Base-by-base conservation (phyloP, 1,284 basidiomycete species). In the Phlebopus sp. region DNA sequence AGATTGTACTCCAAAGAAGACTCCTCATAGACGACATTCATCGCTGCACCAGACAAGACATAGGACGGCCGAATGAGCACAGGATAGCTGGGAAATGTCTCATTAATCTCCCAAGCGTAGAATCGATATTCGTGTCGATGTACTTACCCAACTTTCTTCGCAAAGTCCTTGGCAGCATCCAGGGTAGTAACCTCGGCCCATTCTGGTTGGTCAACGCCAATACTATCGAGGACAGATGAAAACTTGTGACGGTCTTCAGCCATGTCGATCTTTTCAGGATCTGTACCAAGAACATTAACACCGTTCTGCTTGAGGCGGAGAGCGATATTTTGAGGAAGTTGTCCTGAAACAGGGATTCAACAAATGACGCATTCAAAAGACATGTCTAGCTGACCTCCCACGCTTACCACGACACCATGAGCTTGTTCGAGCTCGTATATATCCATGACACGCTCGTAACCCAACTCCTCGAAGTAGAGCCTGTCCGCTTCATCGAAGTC, bases 181-280 rank as follows among this genome's bases (percentile, higher is more conserved):
- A 99, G 76, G 37, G 84, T 90, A 2, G 90, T 88, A 31, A 91
- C 93, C 68, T 99, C 97, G 25, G 81, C 77, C 97, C 97, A 99
- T 55, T 90, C 90, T 9, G 96, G 97, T 69, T 99, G 97, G 68
- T 99, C 97, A 46, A 99, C 91, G 46, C 91, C 92, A 59, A 97
- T 88, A 56, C 83, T 86, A 71, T 99, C 97, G 37, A 99, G 82
- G 53, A 98, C 89, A 43, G 87, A 86, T 9, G 93, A 98, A 81
- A 99, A 99, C 73, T 99, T 99, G 81, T 99, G 94, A 55, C 97
- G 87, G 73, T 99, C 96, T 73, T 99, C 97, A 40, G 97, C 97
- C 44, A 81, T 93, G 73, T 99, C 97, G 59, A 99, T 99, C 71
- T 86, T 90, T 50, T 84, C 79, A 11, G 97, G 97, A 68, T 97